These are phyloP conservation scores for Verticillium longisporum DNA, from an alignment of 2,329 filamentous ascomycete genomes.

Conservation along the genomic window DNA sequence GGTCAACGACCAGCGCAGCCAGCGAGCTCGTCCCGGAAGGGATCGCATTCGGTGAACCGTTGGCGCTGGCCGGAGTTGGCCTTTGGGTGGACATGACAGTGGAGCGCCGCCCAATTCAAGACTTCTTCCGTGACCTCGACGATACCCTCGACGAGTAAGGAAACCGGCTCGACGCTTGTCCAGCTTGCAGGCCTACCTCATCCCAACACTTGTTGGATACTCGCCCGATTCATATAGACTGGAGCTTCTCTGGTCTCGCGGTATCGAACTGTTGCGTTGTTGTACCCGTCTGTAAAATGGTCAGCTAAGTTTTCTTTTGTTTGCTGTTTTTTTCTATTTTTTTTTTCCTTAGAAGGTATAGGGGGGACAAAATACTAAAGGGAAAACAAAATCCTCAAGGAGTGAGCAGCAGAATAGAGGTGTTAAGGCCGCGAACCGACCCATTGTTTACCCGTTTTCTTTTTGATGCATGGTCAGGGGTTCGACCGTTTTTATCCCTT, in stretches of 20 bases:
- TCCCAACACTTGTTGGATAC: not conserved
- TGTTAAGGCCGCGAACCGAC: not conserved
- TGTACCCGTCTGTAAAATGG: not conserved
- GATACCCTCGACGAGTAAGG: not conserved
- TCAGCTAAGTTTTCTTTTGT: not conserved
- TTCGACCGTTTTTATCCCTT: not conserved
- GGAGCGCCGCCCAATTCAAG: not conserved
- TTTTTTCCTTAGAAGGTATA: too few relatives aligned
- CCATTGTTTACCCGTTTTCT: not conserved
- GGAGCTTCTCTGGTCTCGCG: too few relatives aligned
- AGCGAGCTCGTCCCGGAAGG: not conserved
- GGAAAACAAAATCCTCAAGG: not conserved
- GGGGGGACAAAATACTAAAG: not conserved
- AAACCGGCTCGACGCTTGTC: not conserved
- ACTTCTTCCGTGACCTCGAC: not conserved
- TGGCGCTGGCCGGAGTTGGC: not conserved
- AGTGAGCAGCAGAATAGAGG: not conserved
- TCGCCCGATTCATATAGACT: not conserved
- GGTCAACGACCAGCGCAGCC: not conserved
- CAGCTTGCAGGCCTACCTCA: not conserved
- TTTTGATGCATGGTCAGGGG: not conserved
- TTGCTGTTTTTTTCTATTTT: too few relatives aligned
- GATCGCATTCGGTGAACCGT: not conserved
- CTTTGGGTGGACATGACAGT: not conserved
- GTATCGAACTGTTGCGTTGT: not conserved